Evolutionary conservation across 2,329 filamentous ascomycete genomes (phyloP).

Genomic region (Fonsecaea nubica): DNA sequence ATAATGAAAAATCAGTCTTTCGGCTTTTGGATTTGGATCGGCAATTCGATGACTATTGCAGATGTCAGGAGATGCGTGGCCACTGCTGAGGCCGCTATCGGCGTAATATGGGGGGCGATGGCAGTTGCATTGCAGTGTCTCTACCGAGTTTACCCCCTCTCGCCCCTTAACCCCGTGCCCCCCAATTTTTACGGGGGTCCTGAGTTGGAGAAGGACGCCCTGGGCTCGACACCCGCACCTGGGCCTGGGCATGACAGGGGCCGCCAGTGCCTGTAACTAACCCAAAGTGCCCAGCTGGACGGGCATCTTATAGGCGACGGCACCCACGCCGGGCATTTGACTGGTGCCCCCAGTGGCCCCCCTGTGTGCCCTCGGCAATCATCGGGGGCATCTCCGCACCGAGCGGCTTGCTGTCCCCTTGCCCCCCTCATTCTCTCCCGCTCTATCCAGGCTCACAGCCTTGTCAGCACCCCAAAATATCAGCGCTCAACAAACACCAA

Average conservation of each 20-base stretch:
- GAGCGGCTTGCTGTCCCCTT: not conserved
- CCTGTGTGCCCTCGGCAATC: not conserved
- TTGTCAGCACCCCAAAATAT: not conserved
- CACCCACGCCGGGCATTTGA: not conserved
- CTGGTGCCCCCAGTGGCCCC: not conserved
- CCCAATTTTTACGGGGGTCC: conserved; percentile 1
- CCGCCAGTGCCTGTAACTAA: not conserved
- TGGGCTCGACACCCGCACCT: too few relatives aligned
- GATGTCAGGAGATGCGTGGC: not conserved
- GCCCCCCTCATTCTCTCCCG: not conserved
- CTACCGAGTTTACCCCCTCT: too few relatives aligned
- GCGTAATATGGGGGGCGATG: not conserved
- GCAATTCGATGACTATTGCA: not conserved
- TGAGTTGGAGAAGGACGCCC: conserved; percentile 5
- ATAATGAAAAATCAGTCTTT: not conserved
- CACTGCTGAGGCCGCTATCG: conserved; percentile 11
- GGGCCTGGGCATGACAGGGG: not conserved
- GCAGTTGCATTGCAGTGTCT: not conserved
- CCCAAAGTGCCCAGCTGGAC: not conserved
- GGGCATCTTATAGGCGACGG: not conserved
- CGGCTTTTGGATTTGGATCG: conserved; percentile 2
- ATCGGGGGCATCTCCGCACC: not conserved
- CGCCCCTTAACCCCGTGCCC: not conserved
- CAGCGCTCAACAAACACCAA: not conserved
- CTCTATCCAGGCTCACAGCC: not conserved